Base-by-base conservation (phyloP, 1,284 basidiomycete species). In the Pseudozyma sp. region DNA sequence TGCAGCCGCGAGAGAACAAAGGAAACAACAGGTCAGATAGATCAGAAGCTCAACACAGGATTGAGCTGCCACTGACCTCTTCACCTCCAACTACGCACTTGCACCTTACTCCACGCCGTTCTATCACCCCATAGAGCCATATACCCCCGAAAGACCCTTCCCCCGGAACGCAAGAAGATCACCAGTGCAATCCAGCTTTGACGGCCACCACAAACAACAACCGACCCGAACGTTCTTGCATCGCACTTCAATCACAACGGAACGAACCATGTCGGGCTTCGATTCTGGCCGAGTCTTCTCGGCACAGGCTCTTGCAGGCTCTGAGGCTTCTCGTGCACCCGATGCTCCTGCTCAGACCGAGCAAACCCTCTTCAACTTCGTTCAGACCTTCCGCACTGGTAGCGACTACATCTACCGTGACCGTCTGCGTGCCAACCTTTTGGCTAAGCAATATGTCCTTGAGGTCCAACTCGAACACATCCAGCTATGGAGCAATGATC, bases 391-490 rank as follows among this genome's bases (percentile, higher is more conserved):
- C 68, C 77, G 83, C 36, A 77, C 73, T 9, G 82, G 80, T 49
- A 83, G 77, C 63, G 83, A 83, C 62, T 85, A 79, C 72, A 72
- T 84, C 53, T 76, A 65, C 76, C 95, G 94, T 80, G 96, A 99
- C 83, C 92, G 93, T 70, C 88, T 99, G 47, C 90, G 95, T 19
- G 93, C 91, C 50, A 97, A 95, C 81, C 86, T 98, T 42, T 89
- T 99, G 14, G 87, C 97, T 66, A 95, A 95, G 85, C 93, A 95
- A 76, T 91, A 95, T 81, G 89, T 94, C 18, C 89, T 99, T 21
- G 95, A 99, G 82, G 91, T 99, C 19, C 93, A 97, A 85, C 89
- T 99, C 74, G 90, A 92, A 52, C 94, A 99, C 86, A 86, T 99
- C 49, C 90, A 91, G 72, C 88, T 96, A 21, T 99, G 92, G 88